Evolutionary conservation across 2,329 filamentous ascomycete species (phyloP), one percentile per base, ranked within the genome.

Genomic region (Botrytis elliptica): DNA sequence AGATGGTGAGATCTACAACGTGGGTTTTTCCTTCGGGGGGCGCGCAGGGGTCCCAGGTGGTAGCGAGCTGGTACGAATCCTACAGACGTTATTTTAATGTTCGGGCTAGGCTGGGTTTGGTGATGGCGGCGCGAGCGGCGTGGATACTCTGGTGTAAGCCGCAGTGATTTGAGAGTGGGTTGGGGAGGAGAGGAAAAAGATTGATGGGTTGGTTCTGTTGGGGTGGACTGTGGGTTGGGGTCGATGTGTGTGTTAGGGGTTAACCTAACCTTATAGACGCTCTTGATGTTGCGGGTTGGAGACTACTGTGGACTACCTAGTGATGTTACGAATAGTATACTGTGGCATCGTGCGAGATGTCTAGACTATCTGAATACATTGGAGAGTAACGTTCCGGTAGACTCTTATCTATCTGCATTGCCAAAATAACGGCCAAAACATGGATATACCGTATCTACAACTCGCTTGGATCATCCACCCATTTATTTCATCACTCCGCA

Each of bases 81-180:
- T 62, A 29, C 70, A 55, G 70, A 66, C 70, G 60, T 72, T 72
- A 72, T 66, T 72, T 72, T 72, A 57, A 66, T 72, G 69, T 65
- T 71, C 18, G 9, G 68, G 44, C 55, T 20, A 52, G 49, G 42
- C 57, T 64, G 42, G 25, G 29, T 44, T 70, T 20, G 29, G 20
- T 16, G 42, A 18, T 18, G 52, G n/a, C 59, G 10, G 68, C 38
- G 33, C 36, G 40, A 36, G 33, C 55, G 38, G 5, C 44, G 55
- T 38, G 36, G 25, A 66, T 36, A 36, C 29, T 66, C 29, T 46
- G 36, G 36, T 49, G 42, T 66, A 66, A 36, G 63, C 63, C 29
- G 29, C 64, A 49, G 25, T 33, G 1, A 46, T 33, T n/a, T 2
- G 64, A 25, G 44, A n/a, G 52, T 57, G 18, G 7, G 33, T 8